A percentile compares a stretch with the other conserved stretches of the same genome.
These are phyloP conservation scores for Ascochyta lentis DNA, from an alignment of 2,329 filamentous ascomycete genomes.

Conservation along the genomic window DNA sequence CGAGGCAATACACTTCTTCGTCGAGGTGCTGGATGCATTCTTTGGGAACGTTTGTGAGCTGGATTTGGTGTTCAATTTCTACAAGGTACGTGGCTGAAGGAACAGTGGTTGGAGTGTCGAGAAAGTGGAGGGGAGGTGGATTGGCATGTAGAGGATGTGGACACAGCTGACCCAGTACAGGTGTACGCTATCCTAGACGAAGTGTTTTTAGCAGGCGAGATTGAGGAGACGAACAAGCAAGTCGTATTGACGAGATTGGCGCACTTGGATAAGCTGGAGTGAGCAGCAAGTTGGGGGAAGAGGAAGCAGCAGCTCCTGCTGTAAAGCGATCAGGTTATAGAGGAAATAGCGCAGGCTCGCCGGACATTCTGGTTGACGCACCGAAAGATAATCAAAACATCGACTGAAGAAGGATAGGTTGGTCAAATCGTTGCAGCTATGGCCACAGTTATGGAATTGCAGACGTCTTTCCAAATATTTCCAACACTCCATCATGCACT, in stretches of 20 bases:
- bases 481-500: no score
- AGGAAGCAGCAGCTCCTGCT: neutral
- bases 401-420: neutral
- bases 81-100: slow-evolving; percentile 61
- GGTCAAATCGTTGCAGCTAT: no score
- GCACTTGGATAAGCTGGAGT: slow-evolving; percentile 96
- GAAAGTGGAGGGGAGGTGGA: neutral
- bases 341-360: neutral
- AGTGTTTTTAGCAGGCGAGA: slow-evolving; percentile 96
- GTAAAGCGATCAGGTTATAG: neutral
- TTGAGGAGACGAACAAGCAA: slow-evolving; percentile 98
- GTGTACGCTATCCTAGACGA: slow-evolving; percentile 99
- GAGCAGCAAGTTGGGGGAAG: neutral
- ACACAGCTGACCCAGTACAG: slow-evolving; percentile 48
- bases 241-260: slow-evolving; percentile 93
- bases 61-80: slow-evolving; percentile 80
- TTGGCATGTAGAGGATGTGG: neutral
- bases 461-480: no score
- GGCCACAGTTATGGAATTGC: no score
- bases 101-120: neutral
- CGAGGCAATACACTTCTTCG: slow-evolving; percentile 99
- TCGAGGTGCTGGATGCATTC: slow-evolving; percentile 97
- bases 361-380: neutral
- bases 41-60: slow-evolving; percentile 99
- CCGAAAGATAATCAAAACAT: neutral